Conservation (phyloP, 179 eudicot species). For the Silene noctiflora region DNA sequence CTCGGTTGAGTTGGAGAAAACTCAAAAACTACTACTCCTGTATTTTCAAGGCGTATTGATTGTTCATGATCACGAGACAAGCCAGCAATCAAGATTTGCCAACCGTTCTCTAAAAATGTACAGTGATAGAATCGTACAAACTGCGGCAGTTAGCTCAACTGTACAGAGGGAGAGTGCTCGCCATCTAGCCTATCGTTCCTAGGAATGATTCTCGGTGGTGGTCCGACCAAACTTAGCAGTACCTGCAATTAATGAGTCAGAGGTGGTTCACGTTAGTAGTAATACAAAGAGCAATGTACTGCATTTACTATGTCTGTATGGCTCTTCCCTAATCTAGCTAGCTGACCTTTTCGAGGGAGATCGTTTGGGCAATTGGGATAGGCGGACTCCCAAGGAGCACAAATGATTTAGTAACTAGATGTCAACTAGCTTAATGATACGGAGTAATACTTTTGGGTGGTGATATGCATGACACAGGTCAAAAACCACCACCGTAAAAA, state of each 20-base stretch:
- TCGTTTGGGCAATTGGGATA: neutral
- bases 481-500: no score
- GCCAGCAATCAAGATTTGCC: neutral
- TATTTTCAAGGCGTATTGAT: neutral
- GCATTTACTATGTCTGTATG: neutral
- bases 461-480: no score
- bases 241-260: slow-evolving; percentile 46
- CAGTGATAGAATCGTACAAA: neutral
- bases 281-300: neutral
- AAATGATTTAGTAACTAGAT: neutral
- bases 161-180: slow-evolving; percentile 18
- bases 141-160: slow-evolving; percentile 13
- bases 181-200: slow-evolving; percentile 10
- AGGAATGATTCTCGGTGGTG: slow-evolving; percentile 47
- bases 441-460: neutral
- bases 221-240: slow-evolving; percentile 71
- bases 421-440: neutral
- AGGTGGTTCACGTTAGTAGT: neutral
- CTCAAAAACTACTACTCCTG: neutral
- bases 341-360: neutral
- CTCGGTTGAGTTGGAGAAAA: neutral
- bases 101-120: neutral
- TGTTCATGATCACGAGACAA: slow-evolving; percentile 6
- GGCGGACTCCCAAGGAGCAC: no score
- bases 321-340: neutral